Base-by-base conservation (phyloP, 2,329 filamentous ascomycete genomes). In the Diaporthe sp. region DNA sequence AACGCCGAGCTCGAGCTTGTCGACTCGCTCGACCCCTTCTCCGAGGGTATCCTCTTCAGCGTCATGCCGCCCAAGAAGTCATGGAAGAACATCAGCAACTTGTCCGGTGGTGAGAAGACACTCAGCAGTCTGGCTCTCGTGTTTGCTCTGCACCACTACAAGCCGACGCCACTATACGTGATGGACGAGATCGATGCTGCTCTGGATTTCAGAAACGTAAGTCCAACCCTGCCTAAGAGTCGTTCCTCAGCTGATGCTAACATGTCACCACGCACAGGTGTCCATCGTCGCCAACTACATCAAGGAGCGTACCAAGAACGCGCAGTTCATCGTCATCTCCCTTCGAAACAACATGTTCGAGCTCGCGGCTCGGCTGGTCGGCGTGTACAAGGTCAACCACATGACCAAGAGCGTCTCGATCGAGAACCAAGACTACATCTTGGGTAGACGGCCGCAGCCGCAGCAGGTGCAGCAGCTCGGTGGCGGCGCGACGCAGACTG, bases 131-230 rank as follows among this genome's bases (percentile, higher is more conserved):
- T 99, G 85, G 97, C 97, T 31, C 87, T 99, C 75, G 97, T 99
- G n/a, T 99, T 99, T 88, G 97, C 97, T 42, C 86, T 99, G 80
- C 97, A 99, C 85, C 96, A 98, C 83, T 99, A 98, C 85, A 98
- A 98, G 87, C 97, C 97, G 13, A 99, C 97, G 77, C 97, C 97
- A 72, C 85, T 99, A 77, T 99, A 99, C 84, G 97, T 99, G 81
- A 99, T 99, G 97, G 97, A 99, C 86, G 97, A 99, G 87, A 99
- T 99, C 84, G 97, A 99, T 85, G 97, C 97, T 31, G 97, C 97
- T 42, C 86, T 99, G 86, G 97, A 99, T 87, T 99, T 99, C 89
- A 90, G 96, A 86, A 99, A 99, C 83, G 97, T 98, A 82, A 93
- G 94, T 92, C 28, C 28, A n/a, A 13, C 58, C 49, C 25, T 39